These are phyloP conservation scores for Phytophthora quininea DNA, from an alignment of 352 stramenopile species.

Conservation along the genomic window DNA sequence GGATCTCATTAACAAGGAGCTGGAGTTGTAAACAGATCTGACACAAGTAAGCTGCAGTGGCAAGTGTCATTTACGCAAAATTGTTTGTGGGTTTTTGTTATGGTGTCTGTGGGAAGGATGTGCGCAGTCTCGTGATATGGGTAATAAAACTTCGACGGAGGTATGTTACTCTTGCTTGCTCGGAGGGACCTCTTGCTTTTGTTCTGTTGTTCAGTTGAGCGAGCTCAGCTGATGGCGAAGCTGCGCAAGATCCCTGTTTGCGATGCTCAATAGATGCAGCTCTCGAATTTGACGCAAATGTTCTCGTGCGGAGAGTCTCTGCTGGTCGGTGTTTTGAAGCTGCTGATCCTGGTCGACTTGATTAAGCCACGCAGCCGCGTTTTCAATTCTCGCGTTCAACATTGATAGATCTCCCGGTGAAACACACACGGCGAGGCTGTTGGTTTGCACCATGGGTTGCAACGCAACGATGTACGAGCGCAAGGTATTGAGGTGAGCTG, in stretches of 20 bases:
- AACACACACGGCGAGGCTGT: constrained; percentile 26
- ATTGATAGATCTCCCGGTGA: constrained; percentile 25
- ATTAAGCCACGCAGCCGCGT: constrained; percentile 23
- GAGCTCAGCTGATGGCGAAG: constrained; percentile 25
- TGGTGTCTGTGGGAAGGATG: constrained; percentile 12
- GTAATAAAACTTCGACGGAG: constrained; percentile 23
- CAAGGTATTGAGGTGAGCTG: constrained; percentile 9
- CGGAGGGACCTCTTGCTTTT: constrained; percentile 14
- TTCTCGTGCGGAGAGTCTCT: constrained; percentile 6
- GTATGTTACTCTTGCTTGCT: constrained; percentile 15
- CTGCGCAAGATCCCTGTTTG: constrained; percentile 21
- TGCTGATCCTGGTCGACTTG: constrained; percentile 15
- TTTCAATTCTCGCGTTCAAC: constrained; percentile 19
- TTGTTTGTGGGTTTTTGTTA: constrained; percentile 20
- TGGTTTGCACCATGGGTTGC: constrained; percentile 23
- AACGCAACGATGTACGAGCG: constrained; percentile 17
- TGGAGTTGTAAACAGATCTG: constrained; percentile 43
- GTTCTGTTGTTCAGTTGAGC: constrained; percentile 11
- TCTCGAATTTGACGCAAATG: constrained; percentile 28
- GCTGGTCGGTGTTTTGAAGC: neutral
- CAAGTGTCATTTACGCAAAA: constrained; percentile 8
- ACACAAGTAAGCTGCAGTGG: neutral
- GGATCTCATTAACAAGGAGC: constrained; percentile 66
- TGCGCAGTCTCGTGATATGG: constrained; percentile 10
- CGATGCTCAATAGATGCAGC: constrained; percentile 24